A percentile compares a stretch with the other conserved stretches of the same genome.
phyloP scores from a whole-genome alignment of 192 early-diverging fungal genomes.

The Lunasporangiospora selenospora region DNA sequence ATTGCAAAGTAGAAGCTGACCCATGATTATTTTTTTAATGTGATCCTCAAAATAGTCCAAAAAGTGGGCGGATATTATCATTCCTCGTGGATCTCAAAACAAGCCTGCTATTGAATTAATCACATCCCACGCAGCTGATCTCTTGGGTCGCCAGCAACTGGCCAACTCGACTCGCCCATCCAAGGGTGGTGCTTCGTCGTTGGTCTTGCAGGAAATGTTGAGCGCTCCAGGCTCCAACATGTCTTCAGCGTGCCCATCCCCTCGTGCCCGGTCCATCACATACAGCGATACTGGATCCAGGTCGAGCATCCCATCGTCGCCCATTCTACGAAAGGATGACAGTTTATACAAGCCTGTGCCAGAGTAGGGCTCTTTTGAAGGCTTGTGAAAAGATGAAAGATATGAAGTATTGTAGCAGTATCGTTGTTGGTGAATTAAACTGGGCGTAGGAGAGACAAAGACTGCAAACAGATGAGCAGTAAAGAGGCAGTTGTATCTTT shows the following conservation, averaged over 20 bases:
- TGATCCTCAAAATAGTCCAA: too few relatives aligned
- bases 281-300: conserved; percentile 8
- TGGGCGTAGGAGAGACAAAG: too few relatives aligned
- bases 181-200: background rate
- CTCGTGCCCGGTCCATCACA: conserved; percentile 5
- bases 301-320: conserved; percentile 20
- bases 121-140: conserved; percentile 52
- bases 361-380: conserved; percentile 10
- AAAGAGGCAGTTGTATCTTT: too few relatives aligned
- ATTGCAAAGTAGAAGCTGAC: too few relatives aligned
- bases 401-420: too few relatives aligned
- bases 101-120: conserved; percentile 69
- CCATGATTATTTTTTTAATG: too few relatives aligned
- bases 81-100: conserved; percentile 71
- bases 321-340: conserved; percentile 29
- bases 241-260: conserved; percentile 25
- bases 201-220: conserved; percentile 20
- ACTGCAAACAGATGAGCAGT: too few relatives aligned
- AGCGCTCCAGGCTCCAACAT: conserved; percentile 1
- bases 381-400: too few relatives aligned
- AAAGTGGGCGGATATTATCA: conserved; percentile 78
- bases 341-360: conserved; percentile 43
- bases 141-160: conserved; percentile 20
- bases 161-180: conserved; percentile 24
- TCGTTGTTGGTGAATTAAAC: too few relatives aligned